Conservation (phyloP, 2,329 filamentous ascomycete species). For the Ambrosiella beaveri region DNA sequence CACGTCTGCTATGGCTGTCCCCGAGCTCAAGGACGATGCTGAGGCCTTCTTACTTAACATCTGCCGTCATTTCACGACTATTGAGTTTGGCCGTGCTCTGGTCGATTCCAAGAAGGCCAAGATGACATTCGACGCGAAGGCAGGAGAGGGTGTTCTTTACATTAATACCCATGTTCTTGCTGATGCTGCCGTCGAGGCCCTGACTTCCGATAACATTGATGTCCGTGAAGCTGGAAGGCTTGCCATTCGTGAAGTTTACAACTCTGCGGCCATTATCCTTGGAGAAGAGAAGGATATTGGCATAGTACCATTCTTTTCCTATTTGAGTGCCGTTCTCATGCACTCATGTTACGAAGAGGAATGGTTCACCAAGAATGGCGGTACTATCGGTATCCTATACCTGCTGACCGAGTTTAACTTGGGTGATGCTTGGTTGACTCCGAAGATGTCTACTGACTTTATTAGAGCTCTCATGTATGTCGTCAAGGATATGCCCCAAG, state of each 20-base stretch:
- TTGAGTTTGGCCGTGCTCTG: conserved; percentile 77
- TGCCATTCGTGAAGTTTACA: conserved; percentile 61
- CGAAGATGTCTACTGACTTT: conserved; percentile 64
- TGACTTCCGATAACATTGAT: conserved; percentile 66
- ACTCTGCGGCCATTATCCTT: conserved; percentile 61
- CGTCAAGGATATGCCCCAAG: conserved; percentile 93
- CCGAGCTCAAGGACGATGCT: conserved; percentile 63
- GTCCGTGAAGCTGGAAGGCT: conserved; percentile 71
- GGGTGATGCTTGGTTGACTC: conserved; percentile 65
- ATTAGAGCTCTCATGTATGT: conserved; percentile 87
- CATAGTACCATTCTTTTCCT: conserved; percentile 66
- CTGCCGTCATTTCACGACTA: conserved; percentile 74
- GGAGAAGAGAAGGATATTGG: conserved; percentile 55
- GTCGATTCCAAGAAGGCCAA: conserved; percentile 59
- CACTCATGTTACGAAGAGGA: conserved; percentile 95
- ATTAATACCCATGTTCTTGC: conserved; percentile 77
- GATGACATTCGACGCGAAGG: conserved; percentile 66
- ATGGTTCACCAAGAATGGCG: conserved; percentile 95
- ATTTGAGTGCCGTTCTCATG: conserved; percentile 69
- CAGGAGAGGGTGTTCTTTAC: conserved; percentile 72
- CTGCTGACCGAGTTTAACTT: conserved; percentile 72
- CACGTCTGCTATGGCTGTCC: conserved; percentile 68
- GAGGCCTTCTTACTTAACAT: conserved; percentile 60
- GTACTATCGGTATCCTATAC: conserved; percentile 76
- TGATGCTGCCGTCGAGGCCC: conserved; percentile 75